These are phyloP conservation scores for Agastache rugosa DNA, from an alignment of 257 asterid genomes.

Conservation along the genomic window DNA sequence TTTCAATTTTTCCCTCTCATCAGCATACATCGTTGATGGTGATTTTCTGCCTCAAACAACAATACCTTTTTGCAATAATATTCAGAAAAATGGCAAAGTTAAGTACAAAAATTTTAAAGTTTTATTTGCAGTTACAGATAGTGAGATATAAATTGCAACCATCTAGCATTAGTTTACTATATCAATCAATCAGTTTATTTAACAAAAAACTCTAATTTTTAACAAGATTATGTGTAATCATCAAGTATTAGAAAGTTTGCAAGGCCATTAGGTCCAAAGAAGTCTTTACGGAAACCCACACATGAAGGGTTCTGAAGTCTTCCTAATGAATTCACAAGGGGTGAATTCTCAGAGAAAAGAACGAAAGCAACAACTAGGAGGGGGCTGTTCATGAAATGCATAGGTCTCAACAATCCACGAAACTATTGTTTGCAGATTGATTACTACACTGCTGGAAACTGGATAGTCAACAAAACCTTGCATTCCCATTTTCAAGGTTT, in stretches of 20 bases:
- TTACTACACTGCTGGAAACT: not conserved
- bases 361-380: not conserved
- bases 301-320: not conserved
- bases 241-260: not conserved
- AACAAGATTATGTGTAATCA: not conserved
- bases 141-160: not conserved
- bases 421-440: not conserved
- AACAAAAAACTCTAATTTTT: not conserved
- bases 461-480: not conserved
- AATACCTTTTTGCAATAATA: too few species aligned
- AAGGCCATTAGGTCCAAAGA: not conserved
- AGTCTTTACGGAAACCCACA: not conserved
- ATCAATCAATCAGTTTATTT: not conserved
- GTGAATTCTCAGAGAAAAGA: not conserved
- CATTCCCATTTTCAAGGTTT: not conserved
- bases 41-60: not conserved
- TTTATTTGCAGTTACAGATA: not conserved
- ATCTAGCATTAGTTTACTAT: not conserved
- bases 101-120: not conserved
- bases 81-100: not conserved
- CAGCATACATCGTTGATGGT: not conserved
- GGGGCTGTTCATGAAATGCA: not conserved
- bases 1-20: constrained; percentile 4
- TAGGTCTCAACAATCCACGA: too few species aligned
- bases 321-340: not conserved